Conservation (phyloP, 352 stramenopile species). For the Phytophthora rubi region DNA sequence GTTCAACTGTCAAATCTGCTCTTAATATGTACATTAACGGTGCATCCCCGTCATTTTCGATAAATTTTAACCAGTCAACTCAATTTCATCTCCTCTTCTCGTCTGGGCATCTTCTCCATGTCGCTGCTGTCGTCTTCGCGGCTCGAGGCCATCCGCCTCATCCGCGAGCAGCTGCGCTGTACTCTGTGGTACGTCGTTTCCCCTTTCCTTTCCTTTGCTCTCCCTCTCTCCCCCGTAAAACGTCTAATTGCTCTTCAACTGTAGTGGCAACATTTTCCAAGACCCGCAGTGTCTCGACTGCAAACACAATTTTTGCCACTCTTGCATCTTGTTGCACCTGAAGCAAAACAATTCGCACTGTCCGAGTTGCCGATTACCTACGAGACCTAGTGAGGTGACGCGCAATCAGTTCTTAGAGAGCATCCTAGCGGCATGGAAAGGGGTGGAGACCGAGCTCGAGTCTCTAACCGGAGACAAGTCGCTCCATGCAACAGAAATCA, state of each 20-base stretch:
- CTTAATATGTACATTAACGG: neutral
- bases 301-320: slow-evolving; percentile 89
- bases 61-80: slow-evolving; percentile 25
- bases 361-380: slow-evolving; percentile 76
- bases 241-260: slow-evolving; percentile 13
- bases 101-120: slow-evolving; percentile 37
- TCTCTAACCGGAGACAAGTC: slow-evolving; percentile 43
- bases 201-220: neutral
- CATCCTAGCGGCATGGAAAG: slow-evolving; percentile 79
- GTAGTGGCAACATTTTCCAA: slow-evolving; percentile 72
- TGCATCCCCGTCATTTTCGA: slow-evolving; percentile 4
- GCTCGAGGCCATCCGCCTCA: slow-evolving; percentile 68
- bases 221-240: neutral
- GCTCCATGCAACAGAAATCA: slow-evolving; percentile 39
- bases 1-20: slow-evolving; percentile 5
- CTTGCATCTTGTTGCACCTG: slow-evolving; percentile 76
- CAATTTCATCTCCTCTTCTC: neutral
- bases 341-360: slow-evolving; percentile 64
- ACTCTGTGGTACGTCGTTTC: slow-evolving; percentile 64
- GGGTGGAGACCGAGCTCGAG: slow-evolving; percentile 69
- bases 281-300: slow-evolving; percentile 88
- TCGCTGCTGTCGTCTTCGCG: slow-evolving; percentile 63
- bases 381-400: slow-evolving; percentile 77
- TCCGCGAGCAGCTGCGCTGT: slow-evolving; percentile 83
- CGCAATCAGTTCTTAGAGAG: slow-evolving; percentile 89